Evolutionary conservation across 177 flowering plant genomes (phyloP).

Genomic region (Vitis hybrid): DNA sequence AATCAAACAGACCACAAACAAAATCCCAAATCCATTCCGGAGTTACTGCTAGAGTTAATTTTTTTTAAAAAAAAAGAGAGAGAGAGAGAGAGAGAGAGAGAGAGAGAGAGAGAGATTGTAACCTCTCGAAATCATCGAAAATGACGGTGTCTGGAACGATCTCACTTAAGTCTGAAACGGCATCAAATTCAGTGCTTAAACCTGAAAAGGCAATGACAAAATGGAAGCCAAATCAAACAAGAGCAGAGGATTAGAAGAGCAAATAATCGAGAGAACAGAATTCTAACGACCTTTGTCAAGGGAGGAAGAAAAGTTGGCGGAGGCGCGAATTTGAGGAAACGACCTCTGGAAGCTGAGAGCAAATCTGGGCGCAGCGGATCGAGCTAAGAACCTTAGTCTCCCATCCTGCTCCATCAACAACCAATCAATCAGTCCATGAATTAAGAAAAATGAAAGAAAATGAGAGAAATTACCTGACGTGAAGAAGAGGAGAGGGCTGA

Average conservation of each 20-base stretch:
- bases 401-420: conserved; percentile 20
- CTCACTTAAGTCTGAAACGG: conserved; percentile 80
- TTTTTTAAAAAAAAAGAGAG: background rate
- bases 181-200: conserved; percentile 67
- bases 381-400: conserved; percentile 26
- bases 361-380: conserved; percentile 28
- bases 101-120: background rate
- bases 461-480: conserved; percentile 23
- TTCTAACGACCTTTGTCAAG: conserved; percentile 40
- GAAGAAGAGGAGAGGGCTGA: conserved; percentile 34
- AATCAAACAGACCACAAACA: conserved; percentile 1
- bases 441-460: conserved; percentile 10
- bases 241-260: background rate
- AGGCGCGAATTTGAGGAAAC: conserved; percentile 51
- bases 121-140: conserved; percentile 95
- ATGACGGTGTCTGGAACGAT: conserved; percentile 97
- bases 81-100: no score
- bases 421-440: background rate
- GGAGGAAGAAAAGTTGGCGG: conserved; percentile 52
- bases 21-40: background rate
- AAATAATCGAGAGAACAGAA: conserved; percentile 10
- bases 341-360: conserved; percentile 29
- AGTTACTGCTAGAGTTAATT: background rate
- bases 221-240: background rate
- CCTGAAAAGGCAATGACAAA: conserved; percentile 33